Evolutionary conservation across 1,284 basidiomycete genomes (phyloP).

Genomic region (Ceratobasidium sp.): DNA sequence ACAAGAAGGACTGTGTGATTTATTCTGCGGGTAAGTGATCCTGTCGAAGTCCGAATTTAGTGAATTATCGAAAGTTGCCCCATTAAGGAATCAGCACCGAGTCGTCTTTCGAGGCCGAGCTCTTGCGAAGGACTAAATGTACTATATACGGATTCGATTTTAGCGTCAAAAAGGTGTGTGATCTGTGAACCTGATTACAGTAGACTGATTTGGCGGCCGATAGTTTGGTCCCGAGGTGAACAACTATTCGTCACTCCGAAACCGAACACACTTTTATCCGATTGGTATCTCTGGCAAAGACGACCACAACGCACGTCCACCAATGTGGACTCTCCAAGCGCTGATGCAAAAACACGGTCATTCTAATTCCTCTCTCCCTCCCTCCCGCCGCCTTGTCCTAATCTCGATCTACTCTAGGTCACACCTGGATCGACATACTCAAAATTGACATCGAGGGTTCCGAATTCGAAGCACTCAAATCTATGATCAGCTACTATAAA

Average conservation of each 20-base stretch:
- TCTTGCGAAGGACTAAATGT: constrained; percentile 64
- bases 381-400: constrained; percentile 49
- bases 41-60: too few relatives aligned
- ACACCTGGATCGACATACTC: constrained; percentile 56
- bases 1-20: constrained; percentile 42
- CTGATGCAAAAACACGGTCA: constrained; percentile 59
- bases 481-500: constrained; percentile 49
- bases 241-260: constrained; percentile 46
- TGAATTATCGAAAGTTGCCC: background rate
- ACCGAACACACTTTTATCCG: constrained; percentile 55
- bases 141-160: constrained; percentile 73
- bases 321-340: constrained; percentile 56
- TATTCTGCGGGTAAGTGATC: constrained; percentile 44
- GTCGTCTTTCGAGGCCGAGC: constrained; percentile 46
- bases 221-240: constrained; percentile 61
- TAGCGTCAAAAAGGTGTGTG: constrained; percentile 60
- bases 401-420: constrained; percentile 43
- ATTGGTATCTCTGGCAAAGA: constrained; percentile 56
- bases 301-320: constrained; percentile 50
- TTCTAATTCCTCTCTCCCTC: constrained; percentile 19
- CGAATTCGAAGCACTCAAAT: constrained; percentile 55
- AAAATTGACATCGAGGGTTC: constrained; percentile 61
- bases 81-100: constrained; percentile 45
- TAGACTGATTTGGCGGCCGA: background rate
- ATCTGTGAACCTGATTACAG: too few relatives aligned